phyloP scores from a whole-genome alignment of 495 filamentous ascomycete genomes.

The Penicillium manginii region DNA sequence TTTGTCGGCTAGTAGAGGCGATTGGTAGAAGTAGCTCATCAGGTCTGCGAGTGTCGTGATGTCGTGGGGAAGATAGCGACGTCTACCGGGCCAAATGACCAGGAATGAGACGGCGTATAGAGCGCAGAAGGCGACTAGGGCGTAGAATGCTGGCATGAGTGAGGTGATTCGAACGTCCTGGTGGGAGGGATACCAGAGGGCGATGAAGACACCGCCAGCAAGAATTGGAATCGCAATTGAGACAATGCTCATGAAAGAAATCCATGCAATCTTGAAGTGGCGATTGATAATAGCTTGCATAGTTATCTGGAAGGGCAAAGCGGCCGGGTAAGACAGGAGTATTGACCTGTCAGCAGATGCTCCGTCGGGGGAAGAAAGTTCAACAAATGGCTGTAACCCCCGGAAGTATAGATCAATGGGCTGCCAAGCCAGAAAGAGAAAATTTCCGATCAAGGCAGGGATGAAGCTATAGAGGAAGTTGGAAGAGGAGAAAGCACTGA shows the following conservation, averaged over 20 bases:
- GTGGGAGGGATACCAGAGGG: conserved; percentile 61
- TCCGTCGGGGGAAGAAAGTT: conserved; percentile 60
- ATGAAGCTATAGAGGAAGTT: conserved; percentile 90
- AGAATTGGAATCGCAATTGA: conserved; percentile 73
- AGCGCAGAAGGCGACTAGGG: conserved; percentile 65
- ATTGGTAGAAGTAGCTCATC: conserved; percentile 74
- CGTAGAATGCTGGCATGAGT: conserved; percentile 67
- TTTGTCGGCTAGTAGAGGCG: conserved; percentile 67
- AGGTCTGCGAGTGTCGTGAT: conserved; percentile 73
- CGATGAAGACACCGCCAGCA: conserved; percentile 79
- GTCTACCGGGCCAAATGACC: conserved; percentile 57
- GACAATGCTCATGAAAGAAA: conserved; percentile 66
- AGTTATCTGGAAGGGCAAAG: conserved; percentile 65
- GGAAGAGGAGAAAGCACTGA: conserved; percentile 74
- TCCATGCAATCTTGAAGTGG: conserved; percentile 71
- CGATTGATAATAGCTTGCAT: conserved; percentile 62
- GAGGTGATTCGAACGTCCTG: conserved; percentile 68
- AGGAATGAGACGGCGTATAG: conserved; percentile 69
- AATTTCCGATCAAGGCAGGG: conserved; percentile 72
- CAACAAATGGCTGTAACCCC: conserved; percentile 74
- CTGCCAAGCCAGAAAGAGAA: conserved; percentile 78
- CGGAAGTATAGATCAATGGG: conserved; percentile 76
- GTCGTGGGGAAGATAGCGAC: conserved; percentile 68
- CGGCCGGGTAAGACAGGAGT: conserved; percentile 72
- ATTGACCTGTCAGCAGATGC: conserved; percentile 68